These are phyloP conservation scores for Cercospora sp. DNA, from an alignment of 2,329 filamentous ascomycete genomes.

Conservation along the genomic window DNA sequence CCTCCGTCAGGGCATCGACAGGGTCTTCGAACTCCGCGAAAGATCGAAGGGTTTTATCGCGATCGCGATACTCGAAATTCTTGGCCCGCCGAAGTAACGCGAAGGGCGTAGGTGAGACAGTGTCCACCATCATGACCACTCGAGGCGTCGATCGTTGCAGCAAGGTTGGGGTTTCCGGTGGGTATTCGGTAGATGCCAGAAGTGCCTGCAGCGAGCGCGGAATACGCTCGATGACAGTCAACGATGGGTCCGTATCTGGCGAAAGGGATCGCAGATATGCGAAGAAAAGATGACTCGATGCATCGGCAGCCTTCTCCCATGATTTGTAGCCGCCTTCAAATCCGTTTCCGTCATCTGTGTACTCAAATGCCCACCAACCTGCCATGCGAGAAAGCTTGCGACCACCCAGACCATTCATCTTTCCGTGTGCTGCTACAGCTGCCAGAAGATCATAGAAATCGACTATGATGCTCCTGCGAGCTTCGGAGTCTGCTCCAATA, in stretches of 20 bases:
- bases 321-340: conserved; percentile 92
- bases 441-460: conserved; percentile 94
- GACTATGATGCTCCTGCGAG: conserved; percentile 84
- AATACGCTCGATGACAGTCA: conserved; percentile 78
- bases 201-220: conserved; percentile 90
- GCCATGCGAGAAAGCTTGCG: conserved; percentile 93
- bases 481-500: conserved; percentile 82
- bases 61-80: conserved; percentile 92
- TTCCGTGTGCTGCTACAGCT: conserved; percentile 87
- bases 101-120: conserved; percentile 92
- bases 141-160: conserved; percentile 80
- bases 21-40: conserved; percentile 91
- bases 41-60: conserved; percentile 77
- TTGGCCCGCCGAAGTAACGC: conserved; percentile 84
- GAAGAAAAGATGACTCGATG: conserved; percentile 95
- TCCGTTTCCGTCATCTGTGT: conserved; percentile 79
- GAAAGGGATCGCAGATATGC: conserved; percentile 89
- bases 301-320: conserved; percentile 89
- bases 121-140: conserved; percentile 95
- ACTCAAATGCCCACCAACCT: conserved; percentile 98
- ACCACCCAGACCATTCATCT: conserved; percentile 87
- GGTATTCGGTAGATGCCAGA: conserved; percentile 90
- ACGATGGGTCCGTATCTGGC: conserved; percentile 68
- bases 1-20: conserved; percentile 81
- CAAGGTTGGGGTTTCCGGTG: conserved; percentile 73